Percentiles rank a stretch among this genome's conserved stretches.
Evolutionary conservation across 768 basidiomycete genomes (phyloP).

Genomic region (Amanita molliuscula): DNA sequence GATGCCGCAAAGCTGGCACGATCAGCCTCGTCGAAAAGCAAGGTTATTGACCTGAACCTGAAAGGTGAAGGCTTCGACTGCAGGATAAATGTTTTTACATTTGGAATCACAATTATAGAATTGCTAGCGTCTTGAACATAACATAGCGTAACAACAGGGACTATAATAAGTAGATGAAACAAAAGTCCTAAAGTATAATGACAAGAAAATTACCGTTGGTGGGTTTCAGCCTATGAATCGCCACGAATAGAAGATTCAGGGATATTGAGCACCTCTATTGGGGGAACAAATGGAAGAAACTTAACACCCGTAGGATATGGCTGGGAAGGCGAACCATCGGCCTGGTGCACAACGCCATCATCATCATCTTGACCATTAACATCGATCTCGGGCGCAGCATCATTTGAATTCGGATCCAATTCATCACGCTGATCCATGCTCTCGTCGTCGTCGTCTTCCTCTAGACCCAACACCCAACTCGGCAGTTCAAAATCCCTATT

Average conservation of each 20-base stretch:
- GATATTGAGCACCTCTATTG: constrained; percentile 6
- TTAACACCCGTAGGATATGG: background rate
- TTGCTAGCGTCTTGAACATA: background rate
- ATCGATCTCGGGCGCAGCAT: background rate
- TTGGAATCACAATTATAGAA: background rate
- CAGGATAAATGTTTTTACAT: background rate
- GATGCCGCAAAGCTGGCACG: constrained; percentile 31
- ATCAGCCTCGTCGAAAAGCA: constrained; percentile 21
- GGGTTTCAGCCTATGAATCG: background rate
- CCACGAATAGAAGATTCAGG: constrained; percentile 5
- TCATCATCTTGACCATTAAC: background rate
- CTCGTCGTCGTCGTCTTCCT: constrained; percentile 2
- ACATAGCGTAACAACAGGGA: background rate
- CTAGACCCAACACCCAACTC: constrained; percentile 27
- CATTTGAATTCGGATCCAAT: background rate
- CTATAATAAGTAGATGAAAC: background rate
- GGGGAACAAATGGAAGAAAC: background rate
- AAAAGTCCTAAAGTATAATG: background rate
- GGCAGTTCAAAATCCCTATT: constrained; percentile 49
- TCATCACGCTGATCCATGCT: constrained; percentile 5
- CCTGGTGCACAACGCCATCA: background rate
- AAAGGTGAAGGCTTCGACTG: background rate
- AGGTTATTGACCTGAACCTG: constrained; percentile 3
- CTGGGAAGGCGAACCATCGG: background rate
- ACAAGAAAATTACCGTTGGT: background rate